Conservation (phyloP, 2,329 filamentous ascomycete species). For the Trichoderma sp. region DNA sequence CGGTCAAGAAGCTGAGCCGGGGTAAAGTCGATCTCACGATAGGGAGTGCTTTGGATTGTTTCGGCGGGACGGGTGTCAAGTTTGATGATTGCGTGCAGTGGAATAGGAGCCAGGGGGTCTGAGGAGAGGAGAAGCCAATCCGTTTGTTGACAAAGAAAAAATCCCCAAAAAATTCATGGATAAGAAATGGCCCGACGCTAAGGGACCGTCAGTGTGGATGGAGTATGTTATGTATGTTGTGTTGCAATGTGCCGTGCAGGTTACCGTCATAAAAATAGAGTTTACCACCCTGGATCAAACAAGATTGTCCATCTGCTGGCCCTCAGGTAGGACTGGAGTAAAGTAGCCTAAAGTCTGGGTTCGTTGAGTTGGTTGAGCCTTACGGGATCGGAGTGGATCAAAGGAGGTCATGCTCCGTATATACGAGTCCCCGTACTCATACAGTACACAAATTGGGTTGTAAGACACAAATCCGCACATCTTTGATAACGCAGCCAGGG, state of each 20-base stretch:
- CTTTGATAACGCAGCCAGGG: slow-evolving; percentile 11
- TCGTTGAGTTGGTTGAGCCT: not conserved
- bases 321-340: not conserved
- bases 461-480: slow-evolving; percentile 15
- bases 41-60: slow-evolving; percentile 93
- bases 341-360: not conserved
- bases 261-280: not conserved
- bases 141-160: slow-evolving; percentile 2
- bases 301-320: not conserved
- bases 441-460: not conserved
- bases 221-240: not conserved
- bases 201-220: not conserved
- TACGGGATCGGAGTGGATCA: slow-evolving; percentile 8
- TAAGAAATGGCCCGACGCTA: not conserved
- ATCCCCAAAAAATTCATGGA: not conserved
- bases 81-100: slow-evolving; percentile 88
- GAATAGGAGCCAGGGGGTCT: slow-evolving; percentile 60
- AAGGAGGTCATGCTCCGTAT: not conserved
- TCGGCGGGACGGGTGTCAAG: slow-evolving; percentile 82
- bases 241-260: not conserved
- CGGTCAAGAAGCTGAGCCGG: slow-evolving; percentile 74
- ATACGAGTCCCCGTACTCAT: not conserved
- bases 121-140: not conserved
- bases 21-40: slow-evolving; percentile 93
- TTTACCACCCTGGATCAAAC: not conserved